Evolutionary conservation across 805 yeast species (phyloP).

Genomic region (Starmerella sp.): DNA sequence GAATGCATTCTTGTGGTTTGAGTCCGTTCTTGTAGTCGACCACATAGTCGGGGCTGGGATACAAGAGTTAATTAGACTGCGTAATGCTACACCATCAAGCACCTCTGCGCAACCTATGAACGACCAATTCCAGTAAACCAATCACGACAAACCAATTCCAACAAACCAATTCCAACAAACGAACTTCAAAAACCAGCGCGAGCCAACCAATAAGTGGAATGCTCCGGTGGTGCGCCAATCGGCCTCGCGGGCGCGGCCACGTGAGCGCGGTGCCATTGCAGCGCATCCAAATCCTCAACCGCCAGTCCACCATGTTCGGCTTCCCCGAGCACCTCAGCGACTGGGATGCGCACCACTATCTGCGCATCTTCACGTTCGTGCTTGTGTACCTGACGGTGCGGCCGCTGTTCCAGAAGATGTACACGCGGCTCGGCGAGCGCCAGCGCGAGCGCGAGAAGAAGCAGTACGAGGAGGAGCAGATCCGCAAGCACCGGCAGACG

Average conservation of each 20-base stretch:
- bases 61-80: no score
- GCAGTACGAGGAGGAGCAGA: conserved; percentile 23
- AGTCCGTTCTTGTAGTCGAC: no score
- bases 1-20: no score
- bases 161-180: no score
- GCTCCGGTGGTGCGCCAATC: no score
- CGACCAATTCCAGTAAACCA: no score
- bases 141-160: no score
- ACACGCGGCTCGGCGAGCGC: conserved; percentile 23
- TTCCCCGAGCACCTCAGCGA: conserved; percentile 26
- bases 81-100: no score
- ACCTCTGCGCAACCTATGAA: no score
- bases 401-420: conserved; percentile 25
- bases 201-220: no score
- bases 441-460: conserved; percentile 20
- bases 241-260: background rate
- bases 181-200: no score
- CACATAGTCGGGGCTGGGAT: no score
- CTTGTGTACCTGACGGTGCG: conserved; percentile 26
- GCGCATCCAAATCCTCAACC: background rate
- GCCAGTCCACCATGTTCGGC: conserved; percentile 23
- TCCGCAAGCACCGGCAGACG: conserved; percentile 21
- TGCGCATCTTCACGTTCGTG: conserved; percentile 26
- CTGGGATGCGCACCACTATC: conserved; percentile 25
- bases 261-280: background rate